Evolutionary conservation across 331 rosid species (phyloP).

Genomic region (Malus hybrid): DNA sequence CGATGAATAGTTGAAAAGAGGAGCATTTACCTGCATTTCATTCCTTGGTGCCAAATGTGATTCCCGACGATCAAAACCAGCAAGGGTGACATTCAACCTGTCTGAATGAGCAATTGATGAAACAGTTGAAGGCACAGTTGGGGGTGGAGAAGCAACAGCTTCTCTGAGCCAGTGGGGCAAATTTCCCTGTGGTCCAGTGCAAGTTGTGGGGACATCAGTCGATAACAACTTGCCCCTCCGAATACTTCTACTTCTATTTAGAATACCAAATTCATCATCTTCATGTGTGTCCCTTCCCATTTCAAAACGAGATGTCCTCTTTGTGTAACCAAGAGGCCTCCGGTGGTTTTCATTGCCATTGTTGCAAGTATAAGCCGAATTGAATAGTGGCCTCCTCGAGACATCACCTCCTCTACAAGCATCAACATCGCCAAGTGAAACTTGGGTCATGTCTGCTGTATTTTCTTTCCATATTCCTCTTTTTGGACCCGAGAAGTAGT

Average conservation of each 20-base stretch:
- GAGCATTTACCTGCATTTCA: conserved; percentile 21
- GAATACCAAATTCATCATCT: conserved; percentile 19
- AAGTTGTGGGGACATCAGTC: conserved; percentile 21
- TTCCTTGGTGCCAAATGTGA: conserved; percentile 17
- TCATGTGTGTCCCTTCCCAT: conserved; percentile 22
- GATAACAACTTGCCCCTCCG: conserved; percentile 15
- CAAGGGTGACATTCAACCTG: conserved; percentile 10
- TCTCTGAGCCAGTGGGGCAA: conserved; percentile 67
- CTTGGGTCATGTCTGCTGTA: conserved; percentile 21
- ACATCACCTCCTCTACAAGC: conserved; percentile 23
- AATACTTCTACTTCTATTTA: conserved; percentile 18
- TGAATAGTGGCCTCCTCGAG: conserved; percentile 23
- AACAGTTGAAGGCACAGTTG: conserved; percentile 17
- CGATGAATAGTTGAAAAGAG: conserved; percentile 18
- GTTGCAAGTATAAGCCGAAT: conserved; percentile 13
- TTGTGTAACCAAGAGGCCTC: conserved; percentile 19
- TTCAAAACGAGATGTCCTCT: conserved; percentile 22
- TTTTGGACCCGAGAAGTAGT: conserved; percentile 22
- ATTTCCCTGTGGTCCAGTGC: conserved; percentile 17
- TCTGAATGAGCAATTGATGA: conserved; percentile 25
- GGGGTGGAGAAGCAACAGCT: conserved; percentile 31
- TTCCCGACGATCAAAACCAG: conserved; percentile 12
- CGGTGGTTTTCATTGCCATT: conserved; percentile 13
- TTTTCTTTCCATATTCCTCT: conserved; percentile 26
- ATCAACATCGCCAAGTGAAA: conserved; percentile 35